Evolutionary conservation across 192 early-diverging fungal species (phyloP), one percentile per base, ranked within the genome.

Genomic region (Linnemannia schmuckeri): DNA sequence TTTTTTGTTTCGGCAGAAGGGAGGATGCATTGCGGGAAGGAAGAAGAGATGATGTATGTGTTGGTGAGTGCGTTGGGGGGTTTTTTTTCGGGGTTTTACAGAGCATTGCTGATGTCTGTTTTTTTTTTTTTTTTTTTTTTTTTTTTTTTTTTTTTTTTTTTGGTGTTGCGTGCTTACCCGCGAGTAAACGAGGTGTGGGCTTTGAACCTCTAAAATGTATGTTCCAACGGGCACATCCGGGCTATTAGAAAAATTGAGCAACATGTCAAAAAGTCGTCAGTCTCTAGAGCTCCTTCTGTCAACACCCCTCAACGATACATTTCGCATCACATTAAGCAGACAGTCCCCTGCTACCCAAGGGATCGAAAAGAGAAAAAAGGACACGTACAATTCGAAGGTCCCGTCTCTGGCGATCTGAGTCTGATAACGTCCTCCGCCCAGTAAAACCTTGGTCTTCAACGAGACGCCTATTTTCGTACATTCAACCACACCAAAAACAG

Each of bases 181-280:
- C 3, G 81, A 73, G 70, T 82, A 82, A 22, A 70, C 75, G 20
- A 82, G 70, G 2, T 82, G 37, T 8, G 81, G 81, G 30, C 81
- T 77, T n/a, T 77, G 69, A 54, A 82, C 81, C 18, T 77, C 70
- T 4, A 82, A 44, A 20, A 82, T 24, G 22, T 82, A 82, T 35
- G 75, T 72, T 33, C 81, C 81, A 40, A 37, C 47, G 3, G 81
- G 75, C 3, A 82, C 54, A 38, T 82, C 81, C 10, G 52, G 52
- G 37, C 81, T 82, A 77, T 10, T 20, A 33, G 15, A 0, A 66
- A 35, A 13, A 66, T 27, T 0, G 40, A 69, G 63, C 47, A 52
- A 52, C 18, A 52, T 15, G 20, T 20, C 0, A 52, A 52, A 52
- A 52, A 22, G 17, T 17, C 18, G 17, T 18, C 3, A 52, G 20